Percentiles rank a stretch among this genome's conserved stretches.
Conservation (phyloP, 2,329 filamentous ascomycete species). For the Cercospora zeina region DNA sequence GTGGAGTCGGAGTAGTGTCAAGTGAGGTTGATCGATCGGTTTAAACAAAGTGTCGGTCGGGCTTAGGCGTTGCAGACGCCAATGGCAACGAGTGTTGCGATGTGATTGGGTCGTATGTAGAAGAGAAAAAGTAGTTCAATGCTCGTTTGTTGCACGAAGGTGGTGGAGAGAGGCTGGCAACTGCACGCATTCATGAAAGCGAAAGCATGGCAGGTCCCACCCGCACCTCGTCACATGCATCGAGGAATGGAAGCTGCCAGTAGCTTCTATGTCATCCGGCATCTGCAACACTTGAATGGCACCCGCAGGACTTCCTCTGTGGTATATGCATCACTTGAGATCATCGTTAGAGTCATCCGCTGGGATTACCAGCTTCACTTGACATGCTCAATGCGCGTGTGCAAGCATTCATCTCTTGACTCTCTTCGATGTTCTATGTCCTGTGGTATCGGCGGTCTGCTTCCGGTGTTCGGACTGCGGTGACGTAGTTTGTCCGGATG, state of each 20-base stretch:
- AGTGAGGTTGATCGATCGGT: conserved; percentile 15
- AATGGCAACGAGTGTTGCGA: conserved; percentile 10
- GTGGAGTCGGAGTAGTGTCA: neutral
- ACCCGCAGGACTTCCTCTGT: neutral
- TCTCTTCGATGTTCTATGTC: too few species aligned
- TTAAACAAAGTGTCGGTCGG: conserved; percentile 6
- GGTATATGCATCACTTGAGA: neutral
- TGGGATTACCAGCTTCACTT: neutral
- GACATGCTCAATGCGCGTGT: neutral
- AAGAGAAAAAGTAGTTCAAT: conserved; percentile 15
- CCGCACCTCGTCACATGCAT: conserved; percentile 6
- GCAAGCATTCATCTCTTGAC: neutral
- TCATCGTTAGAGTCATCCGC: neutral
- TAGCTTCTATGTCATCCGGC: conserved; percentile 9
- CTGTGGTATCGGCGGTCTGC: neutral
- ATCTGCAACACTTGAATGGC: neutral
- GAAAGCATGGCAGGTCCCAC: conserved; percentile 7
- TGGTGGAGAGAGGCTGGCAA: conserved; percentile 8
- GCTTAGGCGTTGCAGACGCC: conserved; percentile 9
- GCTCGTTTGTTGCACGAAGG: conserved; percentile 9
- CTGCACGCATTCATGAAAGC: neutral
- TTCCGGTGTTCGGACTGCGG: neutral
- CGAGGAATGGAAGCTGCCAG: conserved; percentile 8
- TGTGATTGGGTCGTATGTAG: conserved; percentile 10
- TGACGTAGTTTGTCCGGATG: conserved; percentile 5